Evolutionary conservation across 805 yeast genomes (phyloP), one percentile per base, ranked within the genome.

Genomic region (Candida coleopterorum): DNA sequence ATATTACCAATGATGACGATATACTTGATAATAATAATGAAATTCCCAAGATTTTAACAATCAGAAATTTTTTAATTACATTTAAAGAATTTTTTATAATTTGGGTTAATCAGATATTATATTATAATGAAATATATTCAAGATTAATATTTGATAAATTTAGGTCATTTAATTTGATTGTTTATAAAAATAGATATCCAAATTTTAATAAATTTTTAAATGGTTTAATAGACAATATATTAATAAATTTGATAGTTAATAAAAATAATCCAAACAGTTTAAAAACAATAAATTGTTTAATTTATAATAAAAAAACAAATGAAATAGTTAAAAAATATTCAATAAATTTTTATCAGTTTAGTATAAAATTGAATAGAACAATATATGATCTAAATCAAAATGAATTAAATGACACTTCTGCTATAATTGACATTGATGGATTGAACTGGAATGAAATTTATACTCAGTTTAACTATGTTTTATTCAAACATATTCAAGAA

Each of bases 31-130:
- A n/a, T n/a, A n/a, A n/a, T n/a, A n/a, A n/a, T n/a, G n/a, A n/a
- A n/a, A n/a, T n/a, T n/a, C n/a, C n/a, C n/a, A n/a, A n/a, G n/a
- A n/a, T 22, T 14, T 18, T 43, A 22, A 40, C 46, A 2, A 22
- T 30, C 5, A 30, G 39, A 20, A 52, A 48, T 23, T 47, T 70
- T 6, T 35, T 68, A 6, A 40, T 56, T 2, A 47, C 66, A 5
- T 38, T 78, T 5, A 55, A 70, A 20, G 82, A 77, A 47, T 70
- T 77, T 35, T 41, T 80, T 9, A 56, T 62, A 3, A 74, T 71
- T 1, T 67, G 73, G 59, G 49, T 75, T 8, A 81, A 80, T 41
- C 75, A 75, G 28, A 62, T 81, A 1, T 54, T 81, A 33, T 79
- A 72, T 50, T 57, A 70, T 34, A 67, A 78, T 32, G 50, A 56